Base-by-base conservation (phyloP, 2,329 filamentous ascomycete genomes). In the Talaromyces sp. region DNA sequence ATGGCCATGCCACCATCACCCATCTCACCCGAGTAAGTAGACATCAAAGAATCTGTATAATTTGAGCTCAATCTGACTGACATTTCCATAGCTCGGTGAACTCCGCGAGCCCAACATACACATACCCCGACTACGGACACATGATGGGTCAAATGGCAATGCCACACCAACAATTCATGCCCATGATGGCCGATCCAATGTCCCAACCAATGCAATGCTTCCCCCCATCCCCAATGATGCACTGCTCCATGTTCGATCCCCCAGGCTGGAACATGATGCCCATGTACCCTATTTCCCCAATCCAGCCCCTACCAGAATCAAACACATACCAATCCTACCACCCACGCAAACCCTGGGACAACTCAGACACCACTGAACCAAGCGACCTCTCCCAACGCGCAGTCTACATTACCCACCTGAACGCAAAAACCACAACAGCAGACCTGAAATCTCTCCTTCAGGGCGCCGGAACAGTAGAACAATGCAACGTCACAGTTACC, bases 11-110 rank as follows among this genome's bases (percentile, higher is more conserved):
- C 71, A 13, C 63, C 70, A 3, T 72, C 68, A 20, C 67, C 71
- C 2, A 60, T 73, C 30, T 66, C 65, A n/a, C 66, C 70, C 37
- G 71, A 72, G 73, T 75, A 63, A 62, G 68, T 22, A 9, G 13
- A n/a, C 27, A 14, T 40, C 4, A 16, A n/a, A 16, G 35, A 5
- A 37, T 3, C 7, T n/a, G 14, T 37, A n/a, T 8, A n/a, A 14
- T 29, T 5, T 19, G 6, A 14, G 1, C 4, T 14, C 24, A 24
- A 6, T 29, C 3, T 39, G 4, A 7, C 44, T 56, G 51, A 54
- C 47, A 22, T 49, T 22, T 36, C 19, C 22, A 6, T 24, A 67
- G 65, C 49, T 64, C 65, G 9, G 24, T 27, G 24, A 27, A 27
- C 24, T 53, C 65, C 1, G 24, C 56, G 2, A 64, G 52, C 19